A percentile compares a stretch with the other conserved stretches of the same genome.
These are phyloP conservation scores for Alloascoidea hylecoeti DNA, from an alignment of 805 yeast species.

Conservation along the genomic window DNA sequence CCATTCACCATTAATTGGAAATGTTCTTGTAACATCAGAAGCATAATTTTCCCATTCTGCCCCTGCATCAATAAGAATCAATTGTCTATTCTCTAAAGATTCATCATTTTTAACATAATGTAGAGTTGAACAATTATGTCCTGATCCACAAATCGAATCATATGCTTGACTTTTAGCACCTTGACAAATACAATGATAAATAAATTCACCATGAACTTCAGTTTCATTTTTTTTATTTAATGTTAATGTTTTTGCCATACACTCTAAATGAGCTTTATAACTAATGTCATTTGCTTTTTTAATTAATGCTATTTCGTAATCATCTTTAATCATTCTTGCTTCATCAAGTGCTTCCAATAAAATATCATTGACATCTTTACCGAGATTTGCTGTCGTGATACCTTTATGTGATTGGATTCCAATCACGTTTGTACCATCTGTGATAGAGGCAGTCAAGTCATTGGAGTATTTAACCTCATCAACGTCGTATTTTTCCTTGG, in stretches of 20 bases:
- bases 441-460: slow-evolving; percentile 21
- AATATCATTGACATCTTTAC: slow-evolving; percentile 7
- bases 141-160: slow-evolving; percentile 94
- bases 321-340: slow-evolving; percentile 73
- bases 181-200: slow-evolving; percentile 86
- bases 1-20: slow-evolving; percentile 88
- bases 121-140: slow-evolving; percentile 79
- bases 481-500: slow-evolving; percentile 53
- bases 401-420: slow-evolving; percentile 12
- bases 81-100: slow-evolving; percentile 36
- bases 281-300: slow-evolving; percentile 73
- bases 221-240: slow-evolving; percentile 62
- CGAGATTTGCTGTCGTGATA: slow-evolving; percentile 6
- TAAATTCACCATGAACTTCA: slow-evolving; percentile 91
- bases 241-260: slow-evolving; percentile 84
- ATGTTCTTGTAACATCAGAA: slow-evolving; percentile 87
- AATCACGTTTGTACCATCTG: slow-evolving; percentile 8
- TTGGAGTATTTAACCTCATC: slow-evolving; percentile 60
- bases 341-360: slow-evolving; percentile 65
- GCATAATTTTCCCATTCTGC: slow-evolving; percentile 95
- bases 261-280: slow-evolving; percentile 81
- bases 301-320: slow-evolving; percentile 63
- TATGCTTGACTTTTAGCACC: slow-evolving; percentile 84
- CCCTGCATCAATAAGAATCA: slow-evolving; percentile 87
- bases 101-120: slow-evolving; percentile 83